Evolutionary conservation across 345 rosid genomes (phyloP).

Genomic region (Cardamine occulta): DNA sequence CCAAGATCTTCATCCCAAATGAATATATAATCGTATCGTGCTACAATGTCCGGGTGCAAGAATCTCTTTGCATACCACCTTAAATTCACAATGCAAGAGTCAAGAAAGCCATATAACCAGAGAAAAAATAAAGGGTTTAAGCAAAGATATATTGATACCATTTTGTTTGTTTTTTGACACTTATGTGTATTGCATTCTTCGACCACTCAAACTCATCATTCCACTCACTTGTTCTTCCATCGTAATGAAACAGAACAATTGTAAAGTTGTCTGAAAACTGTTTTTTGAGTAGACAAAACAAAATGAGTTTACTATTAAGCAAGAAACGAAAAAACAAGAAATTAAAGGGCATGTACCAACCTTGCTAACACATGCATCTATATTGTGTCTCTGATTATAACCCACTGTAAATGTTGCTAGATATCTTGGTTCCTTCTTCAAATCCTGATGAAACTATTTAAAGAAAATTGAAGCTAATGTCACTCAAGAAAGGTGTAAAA

Average conservation of each 20-base stretch:
- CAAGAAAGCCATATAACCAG: not conserved
- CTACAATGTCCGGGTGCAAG: slow-evolving; percentile 89
- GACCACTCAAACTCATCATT: slow-evolving; percentile 91
- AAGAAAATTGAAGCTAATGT: slow-evolving; percentile 3
- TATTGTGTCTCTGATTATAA: slow-evolving; percentile 63
- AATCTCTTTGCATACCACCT: slow-evolving; percentile 99
- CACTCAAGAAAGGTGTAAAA: slow-evolving; percentile 19
- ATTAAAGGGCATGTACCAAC: slow-evolving; percentile 40
- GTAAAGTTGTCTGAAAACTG: slow-evolving; percentile 88
- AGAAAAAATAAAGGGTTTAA: not conserved
- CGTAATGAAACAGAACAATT: slow-evolving; percentile 85
- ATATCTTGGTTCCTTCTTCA: slow-evolving; percentile 75
- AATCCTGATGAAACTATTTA: slow-evolving; percentile 56
- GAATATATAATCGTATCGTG: slow-evolving; percentile 82
- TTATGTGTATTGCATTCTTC: slow-evolving; percentile 73
- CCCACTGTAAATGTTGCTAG: slow-evolving; percentile 88
- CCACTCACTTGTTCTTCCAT: slow-evolving; percentile 87
- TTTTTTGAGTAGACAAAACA: slow-evolving; percentile 26
- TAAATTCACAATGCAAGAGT: slow-evolving; percentile 22
- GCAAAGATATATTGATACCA: slow-evolving; percentile 51
- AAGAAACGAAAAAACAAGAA: not conserved
- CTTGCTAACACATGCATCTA: slow-evolving; percentile 77
- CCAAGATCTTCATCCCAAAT: slow-evolving; percentile 99
- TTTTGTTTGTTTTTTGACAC: slow-evolving; percentile 80
- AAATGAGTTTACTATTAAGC: slow-evolving; percentile 35